Evolutionary conservation across 2,329 filamentous ascomycete species (phyloP).

Genomic region (Mycogone perniciosa): DNA sequence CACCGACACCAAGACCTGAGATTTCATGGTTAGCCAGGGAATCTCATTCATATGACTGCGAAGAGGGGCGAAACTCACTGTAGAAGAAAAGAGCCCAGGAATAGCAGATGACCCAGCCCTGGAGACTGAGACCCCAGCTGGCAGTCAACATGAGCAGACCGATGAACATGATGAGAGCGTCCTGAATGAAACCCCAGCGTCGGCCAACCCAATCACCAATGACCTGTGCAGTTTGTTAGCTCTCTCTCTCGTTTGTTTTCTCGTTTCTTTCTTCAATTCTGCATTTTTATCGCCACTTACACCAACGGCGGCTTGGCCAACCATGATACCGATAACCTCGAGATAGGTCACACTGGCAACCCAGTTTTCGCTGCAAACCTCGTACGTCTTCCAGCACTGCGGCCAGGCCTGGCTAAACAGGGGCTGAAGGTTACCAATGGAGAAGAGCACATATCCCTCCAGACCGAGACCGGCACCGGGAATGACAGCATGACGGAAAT

Average conservation of each 20-base stretch:
- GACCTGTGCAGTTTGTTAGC: conserved; percentile 30
- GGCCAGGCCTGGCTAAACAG: conserved; percentile 73
- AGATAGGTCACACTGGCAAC: conserved; percentile 80
- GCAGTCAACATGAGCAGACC: conserved; percentile 88
- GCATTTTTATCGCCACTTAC: conserved; percentile 36
- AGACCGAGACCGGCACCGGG: conserved; percentile 87
- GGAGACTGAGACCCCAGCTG: conserved; percentile 77
- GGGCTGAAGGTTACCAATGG: conserved; percentile 85
- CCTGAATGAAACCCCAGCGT: conserved; percentile 92
- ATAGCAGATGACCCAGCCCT: conserved; percentile 97
- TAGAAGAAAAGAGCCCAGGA: conserved; percentile 87
- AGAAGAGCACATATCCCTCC: conserved; percentile 95
- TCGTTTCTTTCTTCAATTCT: neutral
- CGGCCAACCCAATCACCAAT: conserved; percentile 74
- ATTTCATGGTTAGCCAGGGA: neutral
- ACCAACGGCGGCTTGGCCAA: conserved; percentile 84
- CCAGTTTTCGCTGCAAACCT: conserved; percentile 73
- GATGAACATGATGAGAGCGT: conserved; percentile 87
- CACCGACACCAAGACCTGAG: conserved; percentile 53
- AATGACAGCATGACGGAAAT: conserved; percentile 84
- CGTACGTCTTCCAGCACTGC: conserved; percentile 62
- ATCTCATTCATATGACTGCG: neutral
- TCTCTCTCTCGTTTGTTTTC: neutral
- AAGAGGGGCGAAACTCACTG: conserved; percentile 13
- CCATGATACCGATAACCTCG: conserved; percentile 91